Conservation (phyloP, 805 yeast genomes). For the Barnettozyma vustinii region DNA sequence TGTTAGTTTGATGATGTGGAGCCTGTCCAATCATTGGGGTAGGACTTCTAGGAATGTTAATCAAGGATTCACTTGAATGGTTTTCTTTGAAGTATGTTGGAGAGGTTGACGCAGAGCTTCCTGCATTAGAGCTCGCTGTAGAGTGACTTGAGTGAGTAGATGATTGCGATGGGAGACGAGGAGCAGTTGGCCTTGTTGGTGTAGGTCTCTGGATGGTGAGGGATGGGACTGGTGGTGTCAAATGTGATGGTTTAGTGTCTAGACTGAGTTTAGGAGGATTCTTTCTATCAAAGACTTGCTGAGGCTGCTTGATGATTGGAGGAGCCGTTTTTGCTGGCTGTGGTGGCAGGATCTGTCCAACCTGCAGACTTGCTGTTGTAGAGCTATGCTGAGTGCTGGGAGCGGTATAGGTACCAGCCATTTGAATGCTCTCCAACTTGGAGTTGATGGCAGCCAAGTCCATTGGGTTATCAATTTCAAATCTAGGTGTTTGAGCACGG, state of each 20-base stretch:
- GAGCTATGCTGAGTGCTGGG: not conserved
- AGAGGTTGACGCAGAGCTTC: not conserved
- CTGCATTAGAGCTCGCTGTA: not conserved
- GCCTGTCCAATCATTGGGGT: constrained; percentile 22
- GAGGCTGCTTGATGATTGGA: not conserved
- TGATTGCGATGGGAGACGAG: constrained; percentile 3
- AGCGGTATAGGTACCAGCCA: not conserved
- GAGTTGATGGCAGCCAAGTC: constrained; percentile 16
- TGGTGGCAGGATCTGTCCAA: not conserved
- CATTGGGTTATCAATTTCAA: constrained; percentile 20
- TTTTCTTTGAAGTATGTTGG: not conserved
- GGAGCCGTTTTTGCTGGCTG: not conserved
- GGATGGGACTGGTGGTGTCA: constrained; percentile 3
- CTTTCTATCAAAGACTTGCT: not conserved
- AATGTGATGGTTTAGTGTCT: not conserved
- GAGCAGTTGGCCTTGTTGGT: constrained; percentile 12
- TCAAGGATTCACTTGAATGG: not conserved
- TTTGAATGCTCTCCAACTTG: constrained; percentile 19
- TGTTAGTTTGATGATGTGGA: not conserved
- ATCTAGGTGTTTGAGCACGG: constrained; percentile 25
- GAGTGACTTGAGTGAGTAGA: not conserved
- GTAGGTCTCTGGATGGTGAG: constrained; percentile 13
- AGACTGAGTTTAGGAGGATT: constrained; percentile 2
- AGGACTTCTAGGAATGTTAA: constrained; percentile 6
- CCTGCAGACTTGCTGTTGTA: not conserved